Base-by-base conservation (phyloP, 2,329 filamentous ascomycete genomes). In the Tolypocladium paradoxum region DNA sequence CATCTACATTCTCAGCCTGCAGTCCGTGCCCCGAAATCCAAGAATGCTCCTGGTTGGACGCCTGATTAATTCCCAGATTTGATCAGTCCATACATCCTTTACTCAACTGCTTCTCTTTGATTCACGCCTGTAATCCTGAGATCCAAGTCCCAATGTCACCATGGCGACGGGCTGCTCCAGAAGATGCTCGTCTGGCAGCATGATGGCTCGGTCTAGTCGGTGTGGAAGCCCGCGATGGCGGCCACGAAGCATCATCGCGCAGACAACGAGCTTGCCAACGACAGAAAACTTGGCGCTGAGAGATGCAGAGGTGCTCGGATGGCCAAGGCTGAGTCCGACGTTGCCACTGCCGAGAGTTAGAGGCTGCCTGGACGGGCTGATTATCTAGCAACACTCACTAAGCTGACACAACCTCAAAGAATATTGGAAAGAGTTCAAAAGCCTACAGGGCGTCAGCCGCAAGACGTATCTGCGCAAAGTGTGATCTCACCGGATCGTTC, bases 211-310 rank as follows among this genome's bases (percentile, higher is more conserved):
- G 50, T 70, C 68, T 4, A 71, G 59, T 1, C 60, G 52, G 40
- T 69, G 68, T 0, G 67, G 67, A 11, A 71, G 58, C 0, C 65
- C 65, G 1, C 68, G 62, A 45, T 71, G 68, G 1, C 68, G 64
- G 2, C 68, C 68, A 18, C 68, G 63, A 27, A 70, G 61, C 68
- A 71, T 71, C 63, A 68, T 68, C 36, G 61, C 61, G 49, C 67
- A 70, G n/a, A 71, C 60, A 45, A 71, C 60, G 0, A 71, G 52
- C 54, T 71, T 71, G 55, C 68, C 64, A 31, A 68, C 66, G 0
- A 57, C 63, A 1, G 58, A 58, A n/a, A 69, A 67, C 40, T 63
- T 51, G 16, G 62, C 65, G 37, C 60, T 62, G 18, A 70, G 61
- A 0, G 68, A 68, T 1, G 62, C 59, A 11, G 53, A 52, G 12